Base-by-base conservation (phyloP, 306 rosid species). In the Cucurbita moschata region DNA sequence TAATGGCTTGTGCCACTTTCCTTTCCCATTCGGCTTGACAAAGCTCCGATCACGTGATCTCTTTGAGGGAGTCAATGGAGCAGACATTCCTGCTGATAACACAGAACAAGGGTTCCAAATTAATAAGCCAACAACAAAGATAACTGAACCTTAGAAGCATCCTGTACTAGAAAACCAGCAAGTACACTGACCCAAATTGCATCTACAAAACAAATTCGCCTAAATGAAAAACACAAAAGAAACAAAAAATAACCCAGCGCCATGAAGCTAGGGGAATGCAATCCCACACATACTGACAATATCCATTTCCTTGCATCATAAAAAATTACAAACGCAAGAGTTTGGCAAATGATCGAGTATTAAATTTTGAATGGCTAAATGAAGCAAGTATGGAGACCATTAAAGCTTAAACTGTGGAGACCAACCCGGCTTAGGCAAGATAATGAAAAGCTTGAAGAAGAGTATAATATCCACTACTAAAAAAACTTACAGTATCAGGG, bases 1-100 rank as follows among this genome's bases (percentile, higher is more conserved):
- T 0, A 84, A 77, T 8, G 83, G 77, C 71, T 93, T 93, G 2
- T 80, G 92, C 75, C 83, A 53, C 83, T 91, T 95, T 77, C 88
- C 89, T 79, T 83, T 83, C 75, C 89, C 89, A 80, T 82, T 82
- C 1, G 77, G 38, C 66, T 86, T 89, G 7, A 35, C 11, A 58
- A 11, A 53, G 81, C 54, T 79, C 51, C 77, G 77, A 51, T 87
- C 91, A 66, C 77, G 89, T 3, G 84, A 76, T 65, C 97, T 89
- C 92, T 95, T 95, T 6, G 89, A 83, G 18, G 95, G 89, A 10
- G 91, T 77, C 87, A 85, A 78, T 82, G 84, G 43, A 84, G 82
- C 84, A 75, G 79, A 78, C 91, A 85, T 86, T 77, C 77, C 82
- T 74, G 21, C 19, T 16, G 37, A 43, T 18, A 11, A 56, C 23